Percentiles rank a stretch among this genome's conserved stretches.
Conservation (phyloP, 805 yeast genomes). For the Saturnispora kantuleensis region DNA sequence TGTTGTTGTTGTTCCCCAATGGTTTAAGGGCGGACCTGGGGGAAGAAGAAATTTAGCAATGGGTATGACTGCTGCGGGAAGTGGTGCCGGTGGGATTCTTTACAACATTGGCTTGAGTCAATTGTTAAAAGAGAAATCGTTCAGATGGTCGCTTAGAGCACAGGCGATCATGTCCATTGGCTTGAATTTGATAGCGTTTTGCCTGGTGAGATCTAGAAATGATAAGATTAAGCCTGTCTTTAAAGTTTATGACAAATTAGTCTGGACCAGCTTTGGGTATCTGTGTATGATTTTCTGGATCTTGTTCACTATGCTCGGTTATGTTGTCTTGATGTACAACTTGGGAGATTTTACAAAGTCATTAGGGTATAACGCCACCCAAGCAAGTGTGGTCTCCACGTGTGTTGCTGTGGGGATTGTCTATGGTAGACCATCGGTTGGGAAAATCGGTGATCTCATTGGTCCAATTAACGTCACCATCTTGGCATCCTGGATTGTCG, state of each 20-base stretch:
- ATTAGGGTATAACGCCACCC: constrained; percentile 43
- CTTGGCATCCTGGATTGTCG: constrained; percentile 30
- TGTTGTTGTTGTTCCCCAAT: constrained; percentile 52
- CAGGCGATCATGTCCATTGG: constrained; percentile 34
- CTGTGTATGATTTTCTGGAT: constrained; percentile 29
- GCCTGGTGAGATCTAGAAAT: constrained; percentile 31
- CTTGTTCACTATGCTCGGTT: constrained; percentile 46
- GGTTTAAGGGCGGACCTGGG: constrained; percentile 37
- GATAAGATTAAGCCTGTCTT: constrained; percentile 27
- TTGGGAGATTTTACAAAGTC: constrained; percentile 52
- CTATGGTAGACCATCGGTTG: constrained; percentile 47
- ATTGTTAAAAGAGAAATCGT: constrained; percentile 29
- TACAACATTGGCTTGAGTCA: constrained; percentile 41
- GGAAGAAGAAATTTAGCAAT: constrained; percentile 49
- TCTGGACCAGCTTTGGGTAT: constrained; percentile 31
- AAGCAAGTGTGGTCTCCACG: constrained; percentile 51
- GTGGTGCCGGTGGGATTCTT: constrained; percentile 43
- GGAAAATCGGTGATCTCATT: constrained; percentile 37
- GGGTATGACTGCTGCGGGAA: constrained; percentile 40
- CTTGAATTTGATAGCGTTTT: constrained; percentile 26
- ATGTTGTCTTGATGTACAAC: constrained; percentile 48
- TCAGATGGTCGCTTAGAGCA: constrained; percentile 41
- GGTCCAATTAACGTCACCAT: constrained; percentile 43
- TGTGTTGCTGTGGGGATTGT: constrained; percentile 50
- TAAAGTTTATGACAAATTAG: constrained; percentile 32